Evolutionary conservation across 2,329 filamentous ascomycete genomes (phyloP), one percentile per base, ranked within the genome.

Genomic region (Davidsoniella australis): DNA sequence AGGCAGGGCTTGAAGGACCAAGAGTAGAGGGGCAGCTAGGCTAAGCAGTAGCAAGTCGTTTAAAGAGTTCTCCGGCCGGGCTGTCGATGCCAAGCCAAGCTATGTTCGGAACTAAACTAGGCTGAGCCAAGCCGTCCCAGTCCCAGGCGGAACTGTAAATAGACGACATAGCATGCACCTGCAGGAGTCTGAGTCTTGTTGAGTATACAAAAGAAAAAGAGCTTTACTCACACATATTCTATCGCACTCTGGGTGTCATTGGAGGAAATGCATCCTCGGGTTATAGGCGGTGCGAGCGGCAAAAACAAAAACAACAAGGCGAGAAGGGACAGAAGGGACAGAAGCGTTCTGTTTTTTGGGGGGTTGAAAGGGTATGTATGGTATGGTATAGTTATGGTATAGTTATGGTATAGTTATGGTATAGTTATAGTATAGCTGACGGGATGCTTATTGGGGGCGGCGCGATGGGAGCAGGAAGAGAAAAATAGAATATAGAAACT

Each of bases 181-280:
- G 42, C 17, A n/a, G 42, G 29, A 33, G 29, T 33, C 8, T 29
- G 29, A 33, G 29, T 33, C 8, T 29, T 29, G 26, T 3, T 12
- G 12, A 40, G 20, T 18, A 38, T 20, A 18, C 23, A 33, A n/a
- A 14, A 33, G 29, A 33, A 33, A n/a, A 14, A 33, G 29, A 33
- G 29, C 29, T 14, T 18, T 9, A 50, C 48, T 50, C 26, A 50
- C 48, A 50, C 48, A 50, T 50, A 50, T 41, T 50, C 26, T 50
- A 50, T 51, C 44, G 39, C 44, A 46, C 44, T 37, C 33, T 42
- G 29, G 26, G 39, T 36, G 23, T 46, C 40, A 44, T 51, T 47
- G 49, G 23, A 42, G 29, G 44, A 23, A 40, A 51, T 38, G 43
- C 49, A 51, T 51, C 44, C 44, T 41, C 29, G 29, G 39, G 24